Evolutionary conservation across 2,329 filamentous ascomycete genomes (phyloP).

Genomic region (Epichloe sylvatica): DNA sequence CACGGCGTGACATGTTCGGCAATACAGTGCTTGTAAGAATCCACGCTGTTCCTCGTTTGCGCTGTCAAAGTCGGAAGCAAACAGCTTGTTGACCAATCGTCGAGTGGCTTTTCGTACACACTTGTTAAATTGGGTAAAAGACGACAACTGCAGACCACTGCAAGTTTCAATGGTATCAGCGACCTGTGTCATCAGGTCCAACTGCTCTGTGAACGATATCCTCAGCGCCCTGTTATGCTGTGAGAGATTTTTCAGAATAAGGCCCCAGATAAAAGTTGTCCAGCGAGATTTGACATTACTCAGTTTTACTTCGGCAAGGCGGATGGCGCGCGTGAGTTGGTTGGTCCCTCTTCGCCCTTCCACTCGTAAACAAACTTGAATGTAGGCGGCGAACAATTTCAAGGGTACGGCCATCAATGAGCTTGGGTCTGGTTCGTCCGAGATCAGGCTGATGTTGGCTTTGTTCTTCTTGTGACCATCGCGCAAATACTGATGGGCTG

Average conservation of each 20-base stretch:
- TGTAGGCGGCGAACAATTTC: constrained; percentile 35
- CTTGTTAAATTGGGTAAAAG: constrained; percentile 12
- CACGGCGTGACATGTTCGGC: neutral
- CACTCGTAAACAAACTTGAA: constrained; percentile 20
- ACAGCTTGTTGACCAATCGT: constrained; percentile 13
- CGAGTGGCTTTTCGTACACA: constrained; percentile 10
- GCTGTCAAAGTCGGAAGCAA: neutral
- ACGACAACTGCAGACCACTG: constrained; percentile 10
- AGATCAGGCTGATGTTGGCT: constrained; percentile 9
- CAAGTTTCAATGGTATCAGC: constrained; percentile 16
- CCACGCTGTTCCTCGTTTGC: neutral
- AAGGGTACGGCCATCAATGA: constrained; percentile 14
- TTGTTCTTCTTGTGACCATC: constrained; percentile 22
- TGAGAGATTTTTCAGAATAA: constrained; percentile 20
- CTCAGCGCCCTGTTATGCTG: constrained; percentile 16
- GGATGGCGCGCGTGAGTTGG: constrained; percentile 19
- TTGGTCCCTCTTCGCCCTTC: constrained; percentile 10
- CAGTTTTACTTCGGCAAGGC: constrained; percentile 16
- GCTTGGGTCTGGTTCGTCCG: constrained; percentile 12
- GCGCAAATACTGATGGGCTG: constrained; percentile 35
- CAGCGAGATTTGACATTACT: constrained; percentile 12
- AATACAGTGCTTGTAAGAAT: neutral
- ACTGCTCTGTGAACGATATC: constrained; percentile 17
- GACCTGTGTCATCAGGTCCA: constrained; percentile 16
- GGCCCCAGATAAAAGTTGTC: constrained; percentile 19